Evolutionary conservation across 805 yeast genomes (phyloP), one percentile per base, ranked within the genome.

Genomic region (Barnettozyma sp.): DNA sequence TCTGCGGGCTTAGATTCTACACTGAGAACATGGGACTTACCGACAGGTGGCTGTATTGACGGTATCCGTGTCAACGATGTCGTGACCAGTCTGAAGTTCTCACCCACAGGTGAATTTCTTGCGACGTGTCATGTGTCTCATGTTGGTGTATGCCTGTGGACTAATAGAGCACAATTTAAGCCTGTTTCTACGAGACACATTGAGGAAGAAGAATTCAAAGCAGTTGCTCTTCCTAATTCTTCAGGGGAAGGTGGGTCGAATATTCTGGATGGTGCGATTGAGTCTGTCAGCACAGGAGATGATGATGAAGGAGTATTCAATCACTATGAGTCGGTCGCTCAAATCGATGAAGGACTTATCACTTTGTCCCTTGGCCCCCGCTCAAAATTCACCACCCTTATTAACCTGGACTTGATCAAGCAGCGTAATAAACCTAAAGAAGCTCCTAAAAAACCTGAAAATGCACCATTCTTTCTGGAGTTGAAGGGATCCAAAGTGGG

Each of bases 1-100:
- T 76, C 92, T 17, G 78, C 84, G 2, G 71, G 87, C 1, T 65
- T 87, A 41, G 99, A 92, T 55, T 70, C 84, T 2, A 87, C 97
- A 0, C 67, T 92, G 33, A 74, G 98, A 52, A 86, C 96, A 1
- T 92, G 97, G 97, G 97, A 92, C 58, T 71, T 92, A 41, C 97
- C 97, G 27, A 82, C 96, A 2, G 97, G 98, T 33, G 85, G 88
- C 1, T 90, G 97, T 59, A 86, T 92, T 39, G 98, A 92, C 62
- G 97, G 96, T 43, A 78, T 90, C 13, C 63, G 66, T 35, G 70
- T 92, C 18, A 76, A 81, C 2, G 75, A 70, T 47, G 88, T 87
- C n/a, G 94, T 82, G 4, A 86, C 97, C 0, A 66, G 73, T 36
- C 66, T 94, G 22, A 76, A 79, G 51, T 73, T 92, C 44, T 83